A percentile compares a stretch with the other conserved stretches of the same genome.
Evolutionary conservation across 2,329 filamentous ascomycete genomes (phyloP).

Genomic region (Tothia fuscella): DNA sequence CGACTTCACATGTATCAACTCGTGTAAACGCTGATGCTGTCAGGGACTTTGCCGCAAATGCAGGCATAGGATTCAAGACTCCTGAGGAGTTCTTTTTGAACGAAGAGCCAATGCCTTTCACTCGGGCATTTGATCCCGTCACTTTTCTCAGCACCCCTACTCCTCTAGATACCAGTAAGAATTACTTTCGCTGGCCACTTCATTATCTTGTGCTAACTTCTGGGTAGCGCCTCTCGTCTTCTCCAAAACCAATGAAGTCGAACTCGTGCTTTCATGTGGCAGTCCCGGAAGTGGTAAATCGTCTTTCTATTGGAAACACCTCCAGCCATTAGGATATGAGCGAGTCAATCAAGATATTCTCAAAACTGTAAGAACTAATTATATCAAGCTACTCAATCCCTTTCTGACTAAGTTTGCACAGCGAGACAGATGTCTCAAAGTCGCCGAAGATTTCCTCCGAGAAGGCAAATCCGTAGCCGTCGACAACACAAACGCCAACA

Average conservation of each 20-base stretch:
- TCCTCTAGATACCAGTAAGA: neutral
- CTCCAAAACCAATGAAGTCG: conserved; percentile 51
- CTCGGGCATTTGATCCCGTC: conserved; percentile 58
- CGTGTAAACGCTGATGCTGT: neutral
- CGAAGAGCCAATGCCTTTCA: conserved; percentile 52
- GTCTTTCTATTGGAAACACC: conserved; percentile 69
- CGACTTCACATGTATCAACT: conserved; percentile 3
- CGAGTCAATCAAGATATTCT: conserved; percentile 84
- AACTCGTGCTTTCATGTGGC: conserved; percentile 78
- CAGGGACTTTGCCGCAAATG: conserved; percentile 75
- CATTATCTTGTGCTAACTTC: neutral
- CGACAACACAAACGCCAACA: conserved; percentile 91
- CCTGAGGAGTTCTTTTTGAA: conserved; percentile 86
- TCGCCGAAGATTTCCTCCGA: conserved; percentile 52
- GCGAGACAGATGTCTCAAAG: conserved; percentile 56
- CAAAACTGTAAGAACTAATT: too few species aligned
- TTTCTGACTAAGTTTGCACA: too few species aligned
- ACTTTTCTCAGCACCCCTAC: conserved; percentile 9
- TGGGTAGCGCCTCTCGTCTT: conserved; percentile 23
- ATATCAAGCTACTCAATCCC: conserved; percentile 1
- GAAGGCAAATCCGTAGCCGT: conserved; percentile 2
- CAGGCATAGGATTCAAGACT: conserved; percentile 68
- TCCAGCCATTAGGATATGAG: conserved; percentile 68
- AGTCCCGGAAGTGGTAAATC: conserved; percentile 87
- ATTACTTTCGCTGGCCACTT: neutral